These are phyloP conservation scores for Fusarium tjaetaba DNA, from an alignment of 2,329 filamentous ascomycete genomes.

Conservation along the genomic window DNA sequence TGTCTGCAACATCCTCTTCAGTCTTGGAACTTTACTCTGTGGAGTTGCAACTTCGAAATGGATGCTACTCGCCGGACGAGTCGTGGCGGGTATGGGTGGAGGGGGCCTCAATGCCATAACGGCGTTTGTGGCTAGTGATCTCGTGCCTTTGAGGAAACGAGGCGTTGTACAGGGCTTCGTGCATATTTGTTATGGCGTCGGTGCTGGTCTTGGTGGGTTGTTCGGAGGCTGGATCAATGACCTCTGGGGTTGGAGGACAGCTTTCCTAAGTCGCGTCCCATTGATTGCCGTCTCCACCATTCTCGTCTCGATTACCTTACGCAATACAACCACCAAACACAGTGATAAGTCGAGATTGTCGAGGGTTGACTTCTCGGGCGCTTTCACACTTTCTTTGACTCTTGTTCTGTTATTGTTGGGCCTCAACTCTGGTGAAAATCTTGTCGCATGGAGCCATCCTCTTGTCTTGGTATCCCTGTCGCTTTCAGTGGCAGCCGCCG, in stretches of 20 bases:
- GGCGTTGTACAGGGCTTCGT: neutral
- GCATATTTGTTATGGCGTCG: neutral
- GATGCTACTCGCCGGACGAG: neutral
- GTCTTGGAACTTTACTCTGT: neutral
- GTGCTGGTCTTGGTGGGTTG: neutral
- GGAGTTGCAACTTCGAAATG: neutral
- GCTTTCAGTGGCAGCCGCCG: neutral
- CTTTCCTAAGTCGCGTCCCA: neutral
- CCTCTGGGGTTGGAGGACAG: neutral
- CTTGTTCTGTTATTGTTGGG: neutral
- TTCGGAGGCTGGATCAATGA: neutral
- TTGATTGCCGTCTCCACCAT: neutral
- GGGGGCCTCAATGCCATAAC: neutral
- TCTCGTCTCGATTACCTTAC: neutral
- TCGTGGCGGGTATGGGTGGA: neutral
- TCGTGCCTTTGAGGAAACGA: neutral
- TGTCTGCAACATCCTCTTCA: neutral
- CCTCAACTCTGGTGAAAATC: neutral
- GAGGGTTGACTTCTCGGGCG: neutral
- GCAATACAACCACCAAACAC: rapidly evolving
- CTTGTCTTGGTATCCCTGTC: neutral
- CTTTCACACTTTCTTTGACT: neutral
- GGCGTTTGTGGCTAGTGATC: neutral
- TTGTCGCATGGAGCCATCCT: neutral
- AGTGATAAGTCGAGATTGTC: neutral